These are phyloP conservation scores for Zasmidium angulare DNA, from an alignment of 2,329 filamentous ascomycete species.

Conservation along the genomic window DNA sequence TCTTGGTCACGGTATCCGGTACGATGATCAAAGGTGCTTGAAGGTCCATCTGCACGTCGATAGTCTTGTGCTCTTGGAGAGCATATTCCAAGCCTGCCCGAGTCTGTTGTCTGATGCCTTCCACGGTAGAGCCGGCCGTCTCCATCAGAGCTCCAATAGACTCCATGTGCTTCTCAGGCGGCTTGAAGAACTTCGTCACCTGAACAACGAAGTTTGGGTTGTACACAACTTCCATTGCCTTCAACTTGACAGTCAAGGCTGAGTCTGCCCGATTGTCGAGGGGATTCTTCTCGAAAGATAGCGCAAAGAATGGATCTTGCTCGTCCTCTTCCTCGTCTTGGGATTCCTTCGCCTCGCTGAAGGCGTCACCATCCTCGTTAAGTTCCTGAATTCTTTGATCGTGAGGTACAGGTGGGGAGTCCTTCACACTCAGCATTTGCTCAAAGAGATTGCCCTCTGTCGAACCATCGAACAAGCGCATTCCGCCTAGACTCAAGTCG, in stretches of 20 bases:
- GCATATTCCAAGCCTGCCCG: conserved; percentile 94
- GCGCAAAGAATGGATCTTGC: conserved; percentile 82
- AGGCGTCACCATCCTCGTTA: conserved; percentile 49
- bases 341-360: conserved; percentile 38
- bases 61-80: conserved; percentile 94
- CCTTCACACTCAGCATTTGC: conserved; percentile 94
- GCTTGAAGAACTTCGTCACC: conserved; percentile 91
- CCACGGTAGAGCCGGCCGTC: conserved; percentile 89
- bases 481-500: conserved; percentile 84
- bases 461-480: conserved; percentile 94
- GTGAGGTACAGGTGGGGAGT: conserved; percentile 63
- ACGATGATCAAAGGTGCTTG: conserved; percentile 96
- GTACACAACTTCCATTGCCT: conserved; percentile 95
- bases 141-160: conserved; percentile 96
- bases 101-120: conserved; percentile 92
- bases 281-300: conserved; percentile 92
- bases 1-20: conserved; percentile 83
- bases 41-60: conserved; percentile 93
- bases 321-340: conserved; percentile 48
- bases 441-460: conserved; percentile 88
- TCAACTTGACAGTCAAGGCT: conserved; percentile 84
- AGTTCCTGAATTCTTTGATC: conserved; percentile 51
- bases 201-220: conserved; percentile 92
- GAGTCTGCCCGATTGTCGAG: conserved; percentile 90
- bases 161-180: conserved; percentile 96